Conservation (phyloP, 768 basidiomycete genomes). For the Xerocomellus dryophilus region DNA sequence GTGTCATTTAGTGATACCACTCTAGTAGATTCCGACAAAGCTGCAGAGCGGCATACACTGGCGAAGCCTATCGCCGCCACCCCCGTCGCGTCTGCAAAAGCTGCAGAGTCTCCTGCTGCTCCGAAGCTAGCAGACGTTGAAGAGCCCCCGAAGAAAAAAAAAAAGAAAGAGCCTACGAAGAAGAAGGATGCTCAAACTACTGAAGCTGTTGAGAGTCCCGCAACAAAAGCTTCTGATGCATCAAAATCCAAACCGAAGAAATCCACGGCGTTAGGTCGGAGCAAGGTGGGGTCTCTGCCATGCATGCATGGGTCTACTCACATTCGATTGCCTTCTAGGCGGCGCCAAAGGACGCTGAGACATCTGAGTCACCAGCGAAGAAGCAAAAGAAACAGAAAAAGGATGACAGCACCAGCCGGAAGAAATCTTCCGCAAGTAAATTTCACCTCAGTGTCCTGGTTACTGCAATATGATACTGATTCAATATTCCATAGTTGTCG, state of each 20-base stretch:
- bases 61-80: conserved; percentile 5
- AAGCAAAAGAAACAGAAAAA: conserved; percentile 10
- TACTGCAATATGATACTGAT: background rate
- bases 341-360: background rate
- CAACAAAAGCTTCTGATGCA: conserved; percentile 7
- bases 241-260: conserved; percentile 8
- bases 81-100: background rate
- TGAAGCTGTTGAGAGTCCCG: background rate
- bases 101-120: background rate
- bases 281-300: conserved; percentile 11
- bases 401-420: background rate
- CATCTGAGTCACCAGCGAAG: background rate
- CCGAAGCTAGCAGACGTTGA: background rate
- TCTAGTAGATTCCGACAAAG: background rate
- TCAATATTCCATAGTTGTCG: background rate
- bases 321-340: conserved; percentile 7
- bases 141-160: conserved; percentile 21
- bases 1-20: conserved; percentile 5
- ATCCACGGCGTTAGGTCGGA: background rate
- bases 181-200: conserved; percentile 4
- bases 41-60: background rate
- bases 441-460: background rate
- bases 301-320: background rate
- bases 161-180: conserved; percentile 4
- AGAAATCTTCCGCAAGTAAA: conserved; percentile 16